These are phyloP conservation scores for Serendipita vermifera DNA, from an alignment of 768 basidiomycete species.

Conservation along the genomic window DNA sequence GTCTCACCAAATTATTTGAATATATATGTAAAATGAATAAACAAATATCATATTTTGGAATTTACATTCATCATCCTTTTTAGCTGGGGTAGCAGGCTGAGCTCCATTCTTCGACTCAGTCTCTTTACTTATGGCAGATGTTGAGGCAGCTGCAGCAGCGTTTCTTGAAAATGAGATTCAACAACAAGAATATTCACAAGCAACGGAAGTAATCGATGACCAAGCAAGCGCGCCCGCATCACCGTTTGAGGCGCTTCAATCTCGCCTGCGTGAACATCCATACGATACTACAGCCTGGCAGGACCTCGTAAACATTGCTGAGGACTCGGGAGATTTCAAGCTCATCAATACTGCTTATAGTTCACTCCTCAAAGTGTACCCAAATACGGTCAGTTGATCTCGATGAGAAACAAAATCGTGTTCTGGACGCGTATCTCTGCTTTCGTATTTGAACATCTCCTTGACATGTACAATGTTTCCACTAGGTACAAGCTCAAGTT, in stretches of 20 bases:
- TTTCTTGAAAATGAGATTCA: background rate
- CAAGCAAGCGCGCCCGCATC: slow-evolving; percentile 2
- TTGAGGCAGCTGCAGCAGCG: background rate
- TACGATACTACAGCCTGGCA: slow-evolving; percentile 71
- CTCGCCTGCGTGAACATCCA: slow-evolving; percentile 50
- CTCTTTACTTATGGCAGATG: background rate
- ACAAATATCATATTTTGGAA: no score
- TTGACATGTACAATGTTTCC: slow-evolving; percentile 13
- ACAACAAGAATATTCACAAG: slow-evolving; percentile 1
- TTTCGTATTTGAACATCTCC: slow-evolving; percentile 17
- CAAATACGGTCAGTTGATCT: slow-evolving; percentile 77
- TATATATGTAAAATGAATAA: no score
- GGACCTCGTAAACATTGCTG: slow-evolving; percentile 61
- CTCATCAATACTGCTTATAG: slow-evolving; percentile 75
- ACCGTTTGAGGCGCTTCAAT: slow-evolving; percentile 36
- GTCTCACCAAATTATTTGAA: no score
- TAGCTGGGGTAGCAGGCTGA: background rate
- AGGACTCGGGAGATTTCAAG: slow-evolving; percentile 62
- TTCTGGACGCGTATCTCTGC: background rate
- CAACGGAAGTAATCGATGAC: background rate
- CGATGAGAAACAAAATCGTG: background rate
- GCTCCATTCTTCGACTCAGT: slow-evolving; percentile 3
- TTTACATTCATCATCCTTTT: no score
- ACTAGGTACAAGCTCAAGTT: slow-evolving; percentile 69
- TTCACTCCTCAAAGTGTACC: slow-evolving; percentile 68